Base-by-base conservation (phyloP, 495 filamentous ascomycete genomes). In the Aspergillus diversus region DNA sequence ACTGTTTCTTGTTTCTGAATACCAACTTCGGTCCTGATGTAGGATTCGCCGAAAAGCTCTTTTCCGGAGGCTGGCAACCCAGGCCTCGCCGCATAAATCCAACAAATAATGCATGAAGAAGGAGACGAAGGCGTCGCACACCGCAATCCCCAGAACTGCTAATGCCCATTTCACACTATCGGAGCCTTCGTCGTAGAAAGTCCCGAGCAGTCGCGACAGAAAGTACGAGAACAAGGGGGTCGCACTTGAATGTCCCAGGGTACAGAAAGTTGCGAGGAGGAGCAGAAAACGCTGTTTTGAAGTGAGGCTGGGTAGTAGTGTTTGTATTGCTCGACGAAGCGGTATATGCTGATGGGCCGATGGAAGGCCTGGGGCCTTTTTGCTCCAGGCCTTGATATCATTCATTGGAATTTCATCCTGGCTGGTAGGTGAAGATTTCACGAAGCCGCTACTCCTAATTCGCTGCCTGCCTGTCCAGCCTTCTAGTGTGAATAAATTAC, bases 21-120 rank as follows among this genome's bases (percentile, higher is more conserved):
- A 97, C 90, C 92, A 99, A n/a, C 82, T 72, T 63, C 83, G 86
- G 12, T 93, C 92, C 72, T 98, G 95, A 42, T 84, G 81, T 8
- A 99, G 77, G 15, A 97, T 83, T 4, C 86, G 85, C 59, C 80
- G 78, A 54, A 97, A 80, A 5, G 91, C 87, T 73, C 85, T 81
- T 15, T 83, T 80, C 1, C 93, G 88, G 3, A 96, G 80, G 1
- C 75, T 68, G 68, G 95, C 88, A 49, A 93, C 83, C 95, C 95
- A 98, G 27, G 80, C 75, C 67, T 97, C 92, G 4, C 87, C 90
- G 33, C 80, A 87, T 16, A 77, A 74, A 59, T 96, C 91, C 17
- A 97, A 78, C 13, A 89, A 70, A 68, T 89, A 92, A 57, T 90
- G 86, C 73, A 86, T 87, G 9, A 84, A 71, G 64, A 86, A 96